phyloP scores from a whole-genome alignment of 805 yeast genomes.

The Lipomyces chichibuensis region DNA sequence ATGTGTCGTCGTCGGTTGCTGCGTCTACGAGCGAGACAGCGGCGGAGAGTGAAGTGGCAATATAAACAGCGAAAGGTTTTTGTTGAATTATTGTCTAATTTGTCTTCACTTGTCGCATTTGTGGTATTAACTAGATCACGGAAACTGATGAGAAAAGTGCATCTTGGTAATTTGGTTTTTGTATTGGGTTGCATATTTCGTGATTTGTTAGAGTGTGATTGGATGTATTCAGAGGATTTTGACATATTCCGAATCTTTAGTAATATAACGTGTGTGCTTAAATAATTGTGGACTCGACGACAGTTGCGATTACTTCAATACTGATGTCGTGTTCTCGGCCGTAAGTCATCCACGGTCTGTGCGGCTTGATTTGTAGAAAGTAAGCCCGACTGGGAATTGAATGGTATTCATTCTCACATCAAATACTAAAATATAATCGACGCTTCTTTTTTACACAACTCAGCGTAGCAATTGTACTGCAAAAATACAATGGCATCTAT shows the following conservation, averaged over 20 bases:
- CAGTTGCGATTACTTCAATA: too few species aligned
- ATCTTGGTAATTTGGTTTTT: not conserved
- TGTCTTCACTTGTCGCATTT: not conserved
- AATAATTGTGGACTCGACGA: too few species aligned
- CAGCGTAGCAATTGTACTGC: not conserved
- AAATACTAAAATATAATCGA: not conserved
- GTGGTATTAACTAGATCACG: not conserved
- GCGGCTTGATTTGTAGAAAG: too few species aligned
- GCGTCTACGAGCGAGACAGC: not conserved
- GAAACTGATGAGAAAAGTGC: not conserved
- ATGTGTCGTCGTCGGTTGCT: not conserved
- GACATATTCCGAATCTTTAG: not conserved
- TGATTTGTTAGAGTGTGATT: not conserved
- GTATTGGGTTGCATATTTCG: not conserved
- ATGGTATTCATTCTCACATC: too few species aligned
- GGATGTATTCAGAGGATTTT: not conserved
- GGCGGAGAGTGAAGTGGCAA: not conserved
- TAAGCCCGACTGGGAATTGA: too few species aligned
- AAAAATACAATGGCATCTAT: slow-evolving; percentile 16
- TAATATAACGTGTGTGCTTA: not conserved
- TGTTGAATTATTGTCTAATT: not conserved
- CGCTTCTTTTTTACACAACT: not conserved
- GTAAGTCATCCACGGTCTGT: too few species aligned
- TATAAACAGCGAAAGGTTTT: not conserved
- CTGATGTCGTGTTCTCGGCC: too few species aligned